phyloP scores from a whole-genome alignment of 768 basidiomycete genomes.

The Lactarius quietus region DNA sequence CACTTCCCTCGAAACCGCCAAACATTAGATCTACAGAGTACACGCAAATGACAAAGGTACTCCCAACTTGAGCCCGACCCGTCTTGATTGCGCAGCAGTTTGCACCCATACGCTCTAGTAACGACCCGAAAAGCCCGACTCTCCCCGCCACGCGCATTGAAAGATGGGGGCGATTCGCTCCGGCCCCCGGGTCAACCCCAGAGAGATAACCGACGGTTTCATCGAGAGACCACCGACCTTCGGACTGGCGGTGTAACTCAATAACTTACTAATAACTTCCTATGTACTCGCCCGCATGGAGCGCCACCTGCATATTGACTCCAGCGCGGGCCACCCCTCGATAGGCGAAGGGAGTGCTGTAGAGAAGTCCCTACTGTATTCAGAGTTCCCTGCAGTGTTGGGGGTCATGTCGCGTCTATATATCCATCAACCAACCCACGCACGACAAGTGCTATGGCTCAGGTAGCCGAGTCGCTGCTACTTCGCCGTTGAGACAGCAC shows the following conservation, averaged over 20 bases:
- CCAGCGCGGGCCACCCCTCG: neutral
- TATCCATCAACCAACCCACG: neutral
- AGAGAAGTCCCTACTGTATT: too few relatives aligned
- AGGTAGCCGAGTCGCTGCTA: neutral
- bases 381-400: neutral
- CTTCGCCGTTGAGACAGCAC: neutral
- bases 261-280: too few relatives aligned
- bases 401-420: too few relatives aligned
- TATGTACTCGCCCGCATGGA: neutral
- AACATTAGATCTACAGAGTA: neutral
- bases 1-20: neutral
- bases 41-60: neutral
- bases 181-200: neutral
- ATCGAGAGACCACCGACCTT: neutral
- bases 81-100: neutral
- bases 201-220: neutral
- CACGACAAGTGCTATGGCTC: neutral
- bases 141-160: neutral
- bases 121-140: neutral
- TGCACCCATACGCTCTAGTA: neutral
- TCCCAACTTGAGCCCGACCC: neutral
- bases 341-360: neutral
- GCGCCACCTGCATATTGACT: neutral
- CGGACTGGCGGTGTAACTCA: neutral
- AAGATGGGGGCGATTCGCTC: neutral